Evolutionary conservation across 345 rosid species (phyloP).

Genomic region (Corymbia maculata): DNA sequence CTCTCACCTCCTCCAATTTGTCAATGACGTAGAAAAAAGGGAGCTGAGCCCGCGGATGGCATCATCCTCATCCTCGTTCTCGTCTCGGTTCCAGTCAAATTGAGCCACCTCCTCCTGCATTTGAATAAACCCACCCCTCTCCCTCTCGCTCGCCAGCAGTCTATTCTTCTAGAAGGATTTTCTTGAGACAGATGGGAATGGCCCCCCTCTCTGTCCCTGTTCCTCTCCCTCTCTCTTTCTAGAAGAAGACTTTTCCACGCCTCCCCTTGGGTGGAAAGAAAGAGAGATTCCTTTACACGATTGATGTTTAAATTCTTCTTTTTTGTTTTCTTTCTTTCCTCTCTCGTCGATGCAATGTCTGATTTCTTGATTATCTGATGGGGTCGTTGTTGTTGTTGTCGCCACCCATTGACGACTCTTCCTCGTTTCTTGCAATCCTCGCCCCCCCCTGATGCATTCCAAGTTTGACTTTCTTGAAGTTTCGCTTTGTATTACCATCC

Average conservation of each 20-base stretch:
- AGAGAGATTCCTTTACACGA: not conserved
- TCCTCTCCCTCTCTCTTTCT: not conserved
- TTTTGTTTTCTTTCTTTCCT: not conserved
- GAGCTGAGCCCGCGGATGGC: not conserved
- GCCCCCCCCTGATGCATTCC: not conserved
- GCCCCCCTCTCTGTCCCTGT: not conserved
- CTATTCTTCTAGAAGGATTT: not conserved
- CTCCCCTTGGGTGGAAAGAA: not conserved
- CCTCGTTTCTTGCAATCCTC: slow-evolving; percentile 8
- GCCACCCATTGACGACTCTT: slow-evolving; percentile 13
- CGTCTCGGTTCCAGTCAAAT: not conserved
- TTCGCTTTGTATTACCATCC: not conserved
- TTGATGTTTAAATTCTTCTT: not conserved
- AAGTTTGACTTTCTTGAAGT: not conserved
- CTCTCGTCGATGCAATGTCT: not conserved
- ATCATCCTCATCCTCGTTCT: not conserved
- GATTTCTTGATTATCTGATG: not conserved
- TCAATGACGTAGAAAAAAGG: not conserved
- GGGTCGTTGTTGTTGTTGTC: slow-evolving; percentile 7
- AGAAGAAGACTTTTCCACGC: not conserved
- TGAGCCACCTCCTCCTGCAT: not conserved
- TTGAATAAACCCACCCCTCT: not conserved
- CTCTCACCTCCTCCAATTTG: not conserved
- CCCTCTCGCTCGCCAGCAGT: not conserved
- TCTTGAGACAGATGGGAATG: not conserved